These are phyloP conservation scores for Suillus discolor DNA, from an alignment of 768 basidiomycete genomes.

Conservation along the genomic window DNA sequence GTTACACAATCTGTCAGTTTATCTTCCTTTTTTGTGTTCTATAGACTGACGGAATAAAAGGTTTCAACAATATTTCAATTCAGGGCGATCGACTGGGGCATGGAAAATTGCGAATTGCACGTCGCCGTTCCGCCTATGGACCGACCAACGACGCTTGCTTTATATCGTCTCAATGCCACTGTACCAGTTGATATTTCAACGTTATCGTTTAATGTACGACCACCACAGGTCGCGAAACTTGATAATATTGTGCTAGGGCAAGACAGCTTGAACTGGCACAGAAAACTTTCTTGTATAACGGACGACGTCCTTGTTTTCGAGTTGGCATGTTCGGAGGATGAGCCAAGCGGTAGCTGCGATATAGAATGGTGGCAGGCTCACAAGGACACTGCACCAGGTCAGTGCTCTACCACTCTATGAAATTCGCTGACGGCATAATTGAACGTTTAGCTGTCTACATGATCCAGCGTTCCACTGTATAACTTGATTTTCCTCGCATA, in stretches of 20 bases:
- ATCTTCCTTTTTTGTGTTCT: background rate
- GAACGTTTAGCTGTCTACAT: background rate
- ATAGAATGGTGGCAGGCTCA: constrained; percentile 1
- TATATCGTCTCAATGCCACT: background rate
- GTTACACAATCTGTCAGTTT: background rate
- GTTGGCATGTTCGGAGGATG: background rate
- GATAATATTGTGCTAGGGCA: background rate
- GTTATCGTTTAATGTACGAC: background rate
- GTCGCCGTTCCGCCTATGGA: background rate
- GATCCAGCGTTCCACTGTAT: background rate
- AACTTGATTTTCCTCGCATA: background rate
- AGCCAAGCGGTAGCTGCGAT: background rate
- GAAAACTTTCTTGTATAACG: constrained; percentile 1
- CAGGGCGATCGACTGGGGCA: constrained; percentile 2
- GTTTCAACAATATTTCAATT: constrained; percentile 3
- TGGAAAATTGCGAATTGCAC: background rate
- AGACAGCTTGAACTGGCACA: background rate
- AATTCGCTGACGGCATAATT: background rate
- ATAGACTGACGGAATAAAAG: background rate
- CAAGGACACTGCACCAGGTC: background rate
- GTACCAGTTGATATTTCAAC: background rate
- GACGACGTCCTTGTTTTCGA: constrained; percentile 2
- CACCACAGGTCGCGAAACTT: background rate
- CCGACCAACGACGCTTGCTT: background rate
- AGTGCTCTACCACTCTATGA: background rate